Conservation (phyloP, 2,329 filamentous ascomycete genomes). For the Fusarium brevicatenulatum region DNA sequence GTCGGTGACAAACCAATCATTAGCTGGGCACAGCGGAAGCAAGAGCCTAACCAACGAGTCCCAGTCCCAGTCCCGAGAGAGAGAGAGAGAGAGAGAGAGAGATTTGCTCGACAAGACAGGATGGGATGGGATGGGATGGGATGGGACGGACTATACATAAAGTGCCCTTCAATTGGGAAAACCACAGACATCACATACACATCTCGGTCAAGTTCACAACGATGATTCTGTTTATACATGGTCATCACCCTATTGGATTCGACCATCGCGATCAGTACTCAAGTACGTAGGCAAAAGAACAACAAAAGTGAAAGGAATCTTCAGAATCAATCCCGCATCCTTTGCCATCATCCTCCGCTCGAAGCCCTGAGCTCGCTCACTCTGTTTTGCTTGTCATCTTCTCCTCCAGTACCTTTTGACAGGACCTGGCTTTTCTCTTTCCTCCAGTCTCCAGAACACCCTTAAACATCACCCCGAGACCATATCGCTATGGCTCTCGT, state of each 20-base stretch:
- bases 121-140: not conserved
- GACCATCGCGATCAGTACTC: slow-evolving; percentile 15
- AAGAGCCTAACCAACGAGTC: not conserved
- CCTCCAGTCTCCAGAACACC: slow-evolving; percentile 14
- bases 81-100: not conserved
- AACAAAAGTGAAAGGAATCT: slow-evolving; percentile 13
- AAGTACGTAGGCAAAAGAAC: slow-evolving; percentile 24
- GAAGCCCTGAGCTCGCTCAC: slow-evolving; percentile 3
- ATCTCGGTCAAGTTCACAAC: not conserved
- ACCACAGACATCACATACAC: not conserved
- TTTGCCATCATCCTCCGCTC: slow-evolving; percentile 16
- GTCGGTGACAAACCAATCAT: not conserved
- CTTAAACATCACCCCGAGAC: not conserved
- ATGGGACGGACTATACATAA: not conserved
- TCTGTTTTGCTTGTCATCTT: not conserved
- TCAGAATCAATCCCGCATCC: slow-evolving; percentile 20
- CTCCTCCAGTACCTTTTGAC: not conserved
- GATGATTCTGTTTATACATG: not conserved
- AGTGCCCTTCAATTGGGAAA: not conserved
- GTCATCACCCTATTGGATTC: slow-evolving; percentile 10
- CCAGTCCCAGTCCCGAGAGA: not conserved
- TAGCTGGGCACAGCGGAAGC: not conserved
- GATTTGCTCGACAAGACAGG: not conserved
- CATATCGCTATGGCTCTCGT: not conserved
- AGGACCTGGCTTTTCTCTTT: not conserved